phyloP scores from a whole-genome alignment of 768 basidiomycete species.

The Lentinula sp. region DNA sequence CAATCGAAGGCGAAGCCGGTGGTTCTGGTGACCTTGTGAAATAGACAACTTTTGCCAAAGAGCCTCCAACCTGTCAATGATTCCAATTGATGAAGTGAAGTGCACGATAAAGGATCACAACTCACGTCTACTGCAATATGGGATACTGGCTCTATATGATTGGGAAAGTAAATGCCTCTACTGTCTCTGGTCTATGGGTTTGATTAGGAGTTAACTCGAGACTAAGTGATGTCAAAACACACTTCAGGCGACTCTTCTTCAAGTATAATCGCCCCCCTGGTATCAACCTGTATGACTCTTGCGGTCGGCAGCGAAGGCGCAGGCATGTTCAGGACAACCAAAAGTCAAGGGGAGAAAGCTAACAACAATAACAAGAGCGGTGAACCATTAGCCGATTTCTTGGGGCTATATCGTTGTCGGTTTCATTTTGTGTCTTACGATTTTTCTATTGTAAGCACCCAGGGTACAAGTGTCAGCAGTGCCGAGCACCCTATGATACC shows the following conservation, averaged over 20 bases:
- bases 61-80: slow-evolving; percentile 80
- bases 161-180: slow-evolving; percentile 94
- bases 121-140: slow-evolving; percentile 97
- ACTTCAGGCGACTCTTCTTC: slow-evolving; percentile 95
- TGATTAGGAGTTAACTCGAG: slow-evolving; percentile 8
- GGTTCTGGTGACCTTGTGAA: slow-evolving; percentile 92
- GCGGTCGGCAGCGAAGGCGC: slow-evolving; percentile 71
- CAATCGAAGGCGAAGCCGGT: slow-evolving; percentile 68
- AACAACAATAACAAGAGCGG: not conserved
- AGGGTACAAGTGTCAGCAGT: not conserved
- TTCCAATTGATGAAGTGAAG: slow-evolving; percentile 8
- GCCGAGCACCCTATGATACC: not conserved
- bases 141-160: slow-evolving; percentile 95
- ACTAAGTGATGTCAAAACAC: slow-evolving; percentile 5
- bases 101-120: slow-evolving; percentile 3
- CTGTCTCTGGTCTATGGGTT: slow-evolving; percentile 76
- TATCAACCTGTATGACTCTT: slow-evolving; percentile 90
- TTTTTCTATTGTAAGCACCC: slow-evolving; percentile 13
- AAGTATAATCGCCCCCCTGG: slow-evolving; percentile 88
- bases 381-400: not conserved
- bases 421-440: slow-evolving; percentile 23
- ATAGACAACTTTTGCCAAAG: slow-evolving; percentile 96
- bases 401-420: slow-evolving; percentile 1
- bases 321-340: slow-evolving; percentile 24
- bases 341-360: not conserved